Evolutionary conservation across 192 early-diverging fungal species (phyloP).

Genomic region (Umbelopsis sp.): DNA sequence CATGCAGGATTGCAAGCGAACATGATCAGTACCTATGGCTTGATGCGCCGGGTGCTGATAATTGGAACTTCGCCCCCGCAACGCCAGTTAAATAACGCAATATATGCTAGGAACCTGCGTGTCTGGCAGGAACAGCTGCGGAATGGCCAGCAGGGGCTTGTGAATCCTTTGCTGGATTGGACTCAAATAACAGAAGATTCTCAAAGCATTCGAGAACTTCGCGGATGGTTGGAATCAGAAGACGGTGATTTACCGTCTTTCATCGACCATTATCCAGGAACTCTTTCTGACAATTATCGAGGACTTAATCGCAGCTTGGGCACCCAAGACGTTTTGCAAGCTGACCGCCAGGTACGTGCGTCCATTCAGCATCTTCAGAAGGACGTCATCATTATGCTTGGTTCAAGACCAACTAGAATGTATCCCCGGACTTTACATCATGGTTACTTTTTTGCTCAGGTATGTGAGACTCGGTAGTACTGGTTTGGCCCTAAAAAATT

Average conservation of each 20-base stretch:
- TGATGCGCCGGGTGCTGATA: background rate
- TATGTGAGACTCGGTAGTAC: background rate
- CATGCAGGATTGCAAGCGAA: no score
- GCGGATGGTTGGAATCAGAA: background rate
- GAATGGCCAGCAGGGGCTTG: background rate
- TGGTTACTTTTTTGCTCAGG: background rate
- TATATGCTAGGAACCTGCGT: background rate
- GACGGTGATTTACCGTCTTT: background rate
- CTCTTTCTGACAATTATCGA: background rate
- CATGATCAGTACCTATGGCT: no score
- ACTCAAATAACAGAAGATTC: background rate
- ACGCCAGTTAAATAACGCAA: background rate
- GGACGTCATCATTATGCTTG: background rate
- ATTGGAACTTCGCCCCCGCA: background rate
- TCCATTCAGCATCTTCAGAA: background rate
- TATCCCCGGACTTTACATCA: background rate
- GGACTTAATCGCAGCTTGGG: background rate
- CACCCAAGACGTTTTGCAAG: background rate
- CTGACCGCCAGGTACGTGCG: background rate
- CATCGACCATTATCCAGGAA: background rate
- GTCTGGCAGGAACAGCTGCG: background rate
- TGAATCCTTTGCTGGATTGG: background rate
- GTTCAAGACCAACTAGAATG: background rate
- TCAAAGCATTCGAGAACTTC: background rate
- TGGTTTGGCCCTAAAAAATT: no score